Base-by-base conservation (phyloP, 495 filamentous ascomycete genomes). In the Melanomma pulvis-pyrius region DNA sequence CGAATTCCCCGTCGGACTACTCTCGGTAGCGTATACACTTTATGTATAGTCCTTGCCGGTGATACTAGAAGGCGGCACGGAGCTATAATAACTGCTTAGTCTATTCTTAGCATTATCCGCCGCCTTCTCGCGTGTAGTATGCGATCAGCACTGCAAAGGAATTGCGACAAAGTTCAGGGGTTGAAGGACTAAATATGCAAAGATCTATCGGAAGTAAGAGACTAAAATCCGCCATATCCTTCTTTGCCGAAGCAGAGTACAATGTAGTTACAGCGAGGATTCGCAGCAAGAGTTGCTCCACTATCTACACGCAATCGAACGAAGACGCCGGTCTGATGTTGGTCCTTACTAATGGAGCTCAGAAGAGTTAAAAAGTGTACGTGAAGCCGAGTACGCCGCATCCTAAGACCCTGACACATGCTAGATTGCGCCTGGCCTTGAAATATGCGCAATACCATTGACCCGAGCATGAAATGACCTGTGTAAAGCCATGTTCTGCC, bases 261-360 rank as follows among this genome's bases (percentile, higher is more conserved):
- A 44, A 6, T 11, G 39, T 7, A 44, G n/a, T 15, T 11, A n/a
- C 17, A 44, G 39, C n/a, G 32, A 36, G 32, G 32, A 36, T 24
- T 3, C 21, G 29, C 17, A 8, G 12, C 17, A 8, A 49, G 9
- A 34, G 2, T 22, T 32, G 46, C 59, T 53, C 29, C 48, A 30
- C 25, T 67, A 67, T 67, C 64, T 67, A 67, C 64, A 67, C 21
- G 36, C 41, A 61, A 61, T 36, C 46, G 44, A 11, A 24, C 29
- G 41, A 61, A 61, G 26, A 66, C 51, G 63, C 56, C 17, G 48
- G 4, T 58, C 55, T 50, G 24, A 30, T 60, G 54, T 57, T 67
- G 46, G 51, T 13, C 34, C 44, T 39, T 54, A 55, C 25, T 51
- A 51, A n/a, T 12, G 15, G 28, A 24, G 19, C 36, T 15, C 12